Base-by-base conservation (phyloP, 805 yeast genomes). In the Candida boleticola region DNA sequence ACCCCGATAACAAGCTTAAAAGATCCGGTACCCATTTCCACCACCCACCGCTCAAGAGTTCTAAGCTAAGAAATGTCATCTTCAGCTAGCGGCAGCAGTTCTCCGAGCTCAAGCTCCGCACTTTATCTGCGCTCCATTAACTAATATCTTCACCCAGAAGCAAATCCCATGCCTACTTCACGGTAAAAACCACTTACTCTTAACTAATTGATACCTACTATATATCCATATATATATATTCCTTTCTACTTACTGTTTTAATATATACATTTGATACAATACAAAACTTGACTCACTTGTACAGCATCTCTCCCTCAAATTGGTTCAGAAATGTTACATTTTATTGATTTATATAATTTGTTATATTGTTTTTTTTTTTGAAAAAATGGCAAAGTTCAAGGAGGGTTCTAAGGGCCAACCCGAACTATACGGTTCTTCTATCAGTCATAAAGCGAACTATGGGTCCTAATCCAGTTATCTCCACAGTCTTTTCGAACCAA, bases 401-500 rank as follows among this genome's bases (percentile, higher is more conserved):
- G n/a, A n/a, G n/a, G 10, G 29, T 11, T 26, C 29, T 26, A 26
- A 26, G 10, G 10, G 10, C 29, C n/a, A n/a, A n/a, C n/a, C n/a
- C n/a, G n/a, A n/a, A n/a, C 27, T 63, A 87, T 26, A 88, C 83
- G 4, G 88, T 78, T 60, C 93, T 77, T 68, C 95, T 80, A 65
- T 92, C 98, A 33, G 89, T 79, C 64, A 89, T 74, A 63, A 81
- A 89, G 53, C 96, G 80, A 39, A 86, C 86, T 52, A 93, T 83
- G 33, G 96, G 86, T 10, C 96, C 96, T 58, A 85, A 82, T 16
- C 98, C 98, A 13, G 90, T 79, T 17, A 78, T 68, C 47, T 85
- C 95, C 29, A 88, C 82, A 16, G 92, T 79, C 65, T 89, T 89
- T 52, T 92, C 97, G 59, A 84, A 88, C 99, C 99, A 93, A 25